Evolutionary conservation across 768 basidiomycete genomes (phyloP).

Genomic region (Cystobasidium onofrii): DNA sequence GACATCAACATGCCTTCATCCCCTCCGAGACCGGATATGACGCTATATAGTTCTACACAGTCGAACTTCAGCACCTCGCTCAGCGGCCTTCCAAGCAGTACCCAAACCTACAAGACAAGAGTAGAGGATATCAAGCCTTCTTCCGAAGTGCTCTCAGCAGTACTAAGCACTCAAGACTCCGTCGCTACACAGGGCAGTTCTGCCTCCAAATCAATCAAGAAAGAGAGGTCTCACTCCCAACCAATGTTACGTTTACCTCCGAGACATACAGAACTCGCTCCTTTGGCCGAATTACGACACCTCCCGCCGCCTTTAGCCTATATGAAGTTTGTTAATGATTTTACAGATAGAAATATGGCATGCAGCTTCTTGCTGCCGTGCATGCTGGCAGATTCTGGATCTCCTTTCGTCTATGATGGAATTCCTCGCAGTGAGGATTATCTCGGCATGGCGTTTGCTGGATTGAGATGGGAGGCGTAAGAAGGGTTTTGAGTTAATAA

Average conservation of each 20-base stretch:
- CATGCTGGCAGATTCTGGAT: background rate
- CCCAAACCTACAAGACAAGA: too few relatives aligned
- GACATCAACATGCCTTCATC: background rate
- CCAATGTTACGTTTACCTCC: background rate
- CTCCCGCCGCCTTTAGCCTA: background rate
- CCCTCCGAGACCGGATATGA: background rate
- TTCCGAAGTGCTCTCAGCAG: background rate
- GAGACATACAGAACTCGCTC: background rate
- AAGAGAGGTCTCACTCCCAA: background rate
- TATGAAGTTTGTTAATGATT: background rate
- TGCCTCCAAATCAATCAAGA: background rate
- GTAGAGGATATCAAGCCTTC: background rate
- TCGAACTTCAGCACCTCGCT: background rate
- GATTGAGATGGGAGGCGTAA: background rate
- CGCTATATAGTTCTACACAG: background rate
- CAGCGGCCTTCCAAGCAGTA: background rate
- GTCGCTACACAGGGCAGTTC: background rate
- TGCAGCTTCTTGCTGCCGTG: background rate
- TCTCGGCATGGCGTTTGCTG: background rate
- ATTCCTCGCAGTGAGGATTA: background rate
- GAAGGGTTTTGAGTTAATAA: background rate
- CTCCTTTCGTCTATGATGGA: conserved; percentile 3
- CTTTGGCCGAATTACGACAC: background rate
- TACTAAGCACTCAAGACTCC: background rate
- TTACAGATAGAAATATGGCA: background rate